A percentile compares a stretch with the other conserved stretches of the same genome.
phyloP scores from a whole-genome alignment of 805 yeast species.

The Lipomyces kockii region DNA sequence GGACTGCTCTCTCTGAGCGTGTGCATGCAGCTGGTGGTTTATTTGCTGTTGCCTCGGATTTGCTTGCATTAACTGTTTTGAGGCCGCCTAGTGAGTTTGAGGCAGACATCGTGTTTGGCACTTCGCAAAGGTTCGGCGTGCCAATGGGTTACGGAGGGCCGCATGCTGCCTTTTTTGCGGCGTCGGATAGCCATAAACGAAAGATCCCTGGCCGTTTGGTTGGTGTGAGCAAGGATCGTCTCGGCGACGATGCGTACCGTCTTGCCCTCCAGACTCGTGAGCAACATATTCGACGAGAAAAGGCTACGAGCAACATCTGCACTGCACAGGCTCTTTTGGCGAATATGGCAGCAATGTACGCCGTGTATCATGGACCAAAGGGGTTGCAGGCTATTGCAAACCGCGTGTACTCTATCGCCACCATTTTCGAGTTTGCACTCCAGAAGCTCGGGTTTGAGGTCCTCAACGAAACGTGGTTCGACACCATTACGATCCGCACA shows the following conservation, averaged over 20 bases:
- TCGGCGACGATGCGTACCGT: slow-evolving; percentile 87
- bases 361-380: slow-evolving; percentile 92
- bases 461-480: slow-evolving; percentile 73
- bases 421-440: slow-evolving; percentile 68
- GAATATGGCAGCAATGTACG: slow-evolving; percentile 93
- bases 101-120: slow-evolving; percentile 92
- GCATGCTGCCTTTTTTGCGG: slow-evolving; percentile 96
- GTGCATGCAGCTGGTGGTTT: slow-evolving; percentile 76
- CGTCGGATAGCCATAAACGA: slow-evolving; percentile 75
- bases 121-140: slow-evolving; percentile 95
- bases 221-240: slow-evolving; percentile 88
- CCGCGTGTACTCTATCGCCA: slow-evolving; percentile 75
- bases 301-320: slow-evolving; percentile 96
- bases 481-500: slow-evolving; percentile 67
- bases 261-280: slow-evolving; percentile 97
- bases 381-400: slow-evolving; percentile 80
- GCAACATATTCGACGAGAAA: slow-evolving; percentile 96
- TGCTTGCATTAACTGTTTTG: slow-evolving; percentile 82
- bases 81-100: slow-evolving; percentile 84
- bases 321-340: slow-evolving; percentile 97
- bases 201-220: slow-evolving; percentile 97
- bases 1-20: slow-evolving; percentile 61
- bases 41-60: slow-evolving; percentile 86
- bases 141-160: slow-evolving; percentile 99
- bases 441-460: slow-evolving; percentile 54